Evolutionary conservation across 208 protist genomes (phyloP).

Genomic region (Wallacemonas sp.): DNA sequence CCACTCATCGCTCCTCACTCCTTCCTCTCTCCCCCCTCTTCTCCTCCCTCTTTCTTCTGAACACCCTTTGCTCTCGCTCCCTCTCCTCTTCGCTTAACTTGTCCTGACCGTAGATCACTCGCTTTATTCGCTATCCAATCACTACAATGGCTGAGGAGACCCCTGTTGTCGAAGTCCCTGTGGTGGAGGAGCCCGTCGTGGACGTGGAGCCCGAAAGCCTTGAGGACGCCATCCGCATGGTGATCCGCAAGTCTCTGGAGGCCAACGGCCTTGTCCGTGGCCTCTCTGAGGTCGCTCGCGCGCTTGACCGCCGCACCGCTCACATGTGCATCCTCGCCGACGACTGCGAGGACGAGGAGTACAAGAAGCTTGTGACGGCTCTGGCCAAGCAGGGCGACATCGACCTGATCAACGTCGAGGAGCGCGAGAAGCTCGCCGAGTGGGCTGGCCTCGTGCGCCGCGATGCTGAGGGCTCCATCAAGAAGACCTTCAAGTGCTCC

Average conservation of each 20-base stretch:
- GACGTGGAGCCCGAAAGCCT: slow-evolving; percentile 76
- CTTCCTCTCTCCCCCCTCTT: not conserved
- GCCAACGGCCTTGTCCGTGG: slow-evolving; percentile 89
- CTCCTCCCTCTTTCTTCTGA: not conserved
- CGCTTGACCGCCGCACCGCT: slow-evolving; percentile 82
- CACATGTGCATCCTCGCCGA: slow-evolving; percentile 91
- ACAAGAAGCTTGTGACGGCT: slow-evolving; percentile 91
- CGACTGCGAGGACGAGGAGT: slow-evolving; percentile 92
- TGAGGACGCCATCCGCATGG: slow-evolving; percentile 86
- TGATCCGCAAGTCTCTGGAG: slow-evolving; percentile 86
- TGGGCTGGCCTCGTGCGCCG: slow-evolving; percentile 77
- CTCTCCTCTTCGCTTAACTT: slow-evolving; percentile 11
- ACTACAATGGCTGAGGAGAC: slow-evolving; percentile 86
- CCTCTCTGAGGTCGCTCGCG: slow-evolving; percentile 85
- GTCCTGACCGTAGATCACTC: slow-evolving; percentile 7
- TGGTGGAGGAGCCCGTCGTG: slow-evolving; percentile 47
- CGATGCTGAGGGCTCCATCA: slow-evolving; percentile 54
- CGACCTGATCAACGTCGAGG: slow-evolving; percentile 88
- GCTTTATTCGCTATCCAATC: slow-evolving; percentile 16
- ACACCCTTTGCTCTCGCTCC: slow-evolving; percentile 12
- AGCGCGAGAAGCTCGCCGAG: slow-evolving; percentile 82
- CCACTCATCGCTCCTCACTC: no score
- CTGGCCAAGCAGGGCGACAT: slow-evolving; percentile 83
- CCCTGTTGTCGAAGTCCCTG: slow-evolving; percentile 64
- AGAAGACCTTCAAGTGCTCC: slow-evolving; percentile 90